Percentiles rank a stretch among this genome's conserved stretches.
Evolutionary conservation across 2,329 filamentous ascomycete species (phyloP).

Genomic region (Emmonsiellopsis sp.): DNA sequence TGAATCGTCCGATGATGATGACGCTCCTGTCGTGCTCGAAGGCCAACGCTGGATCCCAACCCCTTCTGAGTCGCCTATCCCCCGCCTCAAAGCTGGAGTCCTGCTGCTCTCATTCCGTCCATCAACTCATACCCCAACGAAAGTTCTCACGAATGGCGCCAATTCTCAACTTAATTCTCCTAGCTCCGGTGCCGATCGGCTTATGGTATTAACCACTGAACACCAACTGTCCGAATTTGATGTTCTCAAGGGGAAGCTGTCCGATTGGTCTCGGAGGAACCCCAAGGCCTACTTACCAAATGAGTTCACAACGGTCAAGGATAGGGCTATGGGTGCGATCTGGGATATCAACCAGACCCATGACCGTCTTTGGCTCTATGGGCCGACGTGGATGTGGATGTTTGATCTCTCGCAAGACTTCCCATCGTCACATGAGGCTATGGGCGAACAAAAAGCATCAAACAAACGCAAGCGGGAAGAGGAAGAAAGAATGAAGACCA

Average conservation of each 20-base stretch:
- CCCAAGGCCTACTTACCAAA: constrained; percentile 63
- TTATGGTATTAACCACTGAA: constrained; percentile 54
- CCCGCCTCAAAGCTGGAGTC: constrained; percentile 56
- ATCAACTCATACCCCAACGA: constrained; percentile 16
- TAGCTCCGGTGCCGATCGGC: constrained; percentile 39
- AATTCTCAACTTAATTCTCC: constrained; percentile 12
- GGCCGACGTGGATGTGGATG: constrained; percentile 82
- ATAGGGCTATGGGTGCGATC: constrained; percentile 71
- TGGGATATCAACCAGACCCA: constrained; percentile 58
- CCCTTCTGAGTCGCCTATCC: constrained; percentile 58
- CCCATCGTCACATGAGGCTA: constrained; percentile 24
- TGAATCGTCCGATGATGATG: constrained; percentile 26
- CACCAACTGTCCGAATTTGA: constrained; percentile 71
- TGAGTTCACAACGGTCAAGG: constrained; percentile 63
- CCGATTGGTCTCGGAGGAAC: constrained; percentile 79
- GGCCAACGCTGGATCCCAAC: constrained; percentile 67
- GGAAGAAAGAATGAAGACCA: constrained; percentile 36
- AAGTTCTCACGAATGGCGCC: constrained; percentile 35
- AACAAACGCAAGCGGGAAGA: constrained; percentile 36
- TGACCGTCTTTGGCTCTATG: constrained; percentile 79
- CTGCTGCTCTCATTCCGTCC: constrained; percentile 60
- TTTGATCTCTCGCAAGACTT: constrained; percentile 72
- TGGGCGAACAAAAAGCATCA: constrained; percentile 7
- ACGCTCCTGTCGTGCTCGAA: constrained; percentile 40
- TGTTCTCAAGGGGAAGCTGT: constrained; percentile 64